These are phyloP conservation scores for maize (Zea mays) DNA, from an alignment of 176 grass and related monocot genomes.

Conservation along the genomic window Zm-B73-REFERENCE-NAM-5.0 NC_050097.1:7663001-7663500, in stretches of 20 bases:
- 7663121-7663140: conserved; percentile 28
- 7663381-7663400: conserved; percentile 34
- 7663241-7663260: conserved; percentile 10
- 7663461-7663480: not conserved
- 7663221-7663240: conserved; percentile 16
- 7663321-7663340: not conserved
- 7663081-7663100: conserved; percentile 45
- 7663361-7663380: not conserved
- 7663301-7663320: not conserved
- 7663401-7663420: conserved; percentile 19
- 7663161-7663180: conserved; percentile 43
- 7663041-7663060: conserved; percentile 37
- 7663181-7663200: conserved; percentile 38
- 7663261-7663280: conserved; percentile 37
- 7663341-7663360: not conserved
- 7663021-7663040: not conserved
- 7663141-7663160: not conserved
- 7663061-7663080: conserved; percentile 13
- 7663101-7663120: conserved; percentile 39
- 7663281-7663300: conserved; percentile 23
- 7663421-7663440: conserved; percentile 22
- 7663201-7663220: conserved; percentile 34
- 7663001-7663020: too few relatives aligned
- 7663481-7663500: not conserved
- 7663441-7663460: conserved; percentile 21